These are phyloP conservation scores for Vitis rupestris DNA, from an alignment of 164 flowering plant genomes.

Conservation along the genomic window DNA sequence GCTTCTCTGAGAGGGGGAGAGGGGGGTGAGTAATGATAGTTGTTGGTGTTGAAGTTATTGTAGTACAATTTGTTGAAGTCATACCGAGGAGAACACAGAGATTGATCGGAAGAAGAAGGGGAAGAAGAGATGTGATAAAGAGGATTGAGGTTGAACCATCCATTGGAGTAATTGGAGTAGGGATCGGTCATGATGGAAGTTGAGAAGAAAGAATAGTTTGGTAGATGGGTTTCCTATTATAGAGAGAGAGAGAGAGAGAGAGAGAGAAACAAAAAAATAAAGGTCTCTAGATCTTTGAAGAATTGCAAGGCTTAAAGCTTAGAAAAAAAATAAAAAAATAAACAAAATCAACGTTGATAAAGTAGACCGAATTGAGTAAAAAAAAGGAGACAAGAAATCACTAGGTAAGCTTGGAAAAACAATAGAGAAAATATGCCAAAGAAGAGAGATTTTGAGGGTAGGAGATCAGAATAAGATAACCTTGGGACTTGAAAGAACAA, in stretches of 20 bases:
- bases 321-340: conserved; percentile 5
- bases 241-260: conserved; percentile 19
- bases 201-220: conserved; percentile 10
- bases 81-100: background rate
- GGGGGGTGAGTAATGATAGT: too few species aligned
- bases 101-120: background rate
- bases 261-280: conserved; percentile 6
- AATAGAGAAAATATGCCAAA: conserved; percentile 22
- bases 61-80: too few species aligned
- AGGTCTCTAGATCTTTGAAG: conserved; percentile 19
- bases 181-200: conserved; percentile 60
- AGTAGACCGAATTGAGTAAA: conserved; percentile 23
- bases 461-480: conserved; percentile 19
- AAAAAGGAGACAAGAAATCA: conserved; percentile 41
- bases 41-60: too few species aligned
- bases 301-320: conserved; percentile 15
- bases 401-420: conserved; percentile 38
- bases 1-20: too few species aligned
- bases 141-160: conserved; percentile 26
- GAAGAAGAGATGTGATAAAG: too few species aligned
- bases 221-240: conserved; percentile 18
- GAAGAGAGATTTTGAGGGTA: background rate
- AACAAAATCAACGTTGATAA: conserved; percentile 18
- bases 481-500: conserved; percentile 50
- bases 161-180: conserved; percentile 54